Evolutionary conservation across 2,329 filamentous ascomycete genomes (phyloP).

Genomic region (Neocucurbitaria cava): DNA sequence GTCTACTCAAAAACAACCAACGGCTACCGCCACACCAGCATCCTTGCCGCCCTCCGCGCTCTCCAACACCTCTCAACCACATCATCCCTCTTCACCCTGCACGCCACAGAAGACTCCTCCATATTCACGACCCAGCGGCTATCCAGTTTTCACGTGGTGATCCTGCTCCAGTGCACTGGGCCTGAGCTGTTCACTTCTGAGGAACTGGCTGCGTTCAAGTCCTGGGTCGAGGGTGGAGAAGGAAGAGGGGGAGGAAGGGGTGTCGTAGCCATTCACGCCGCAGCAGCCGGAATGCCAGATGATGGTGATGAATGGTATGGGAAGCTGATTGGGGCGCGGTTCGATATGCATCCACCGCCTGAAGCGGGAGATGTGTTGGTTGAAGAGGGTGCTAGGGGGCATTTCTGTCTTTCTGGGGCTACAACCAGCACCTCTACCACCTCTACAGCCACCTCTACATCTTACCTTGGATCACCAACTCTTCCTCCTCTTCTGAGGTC

Average conservation of each 20-base stretch:
- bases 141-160: constrained; percentile 15
- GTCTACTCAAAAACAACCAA: constrained; percentile 39
- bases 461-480: too few relatives aligned
- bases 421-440: too few relatives aligned
- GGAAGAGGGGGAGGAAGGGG: constrained; percentile 31
- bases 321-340: constrained; percentile 31
- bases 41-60: constrained; percentile 23
- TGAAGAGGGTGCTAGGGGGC: constrained; percentile 4
- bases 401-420: background rate
- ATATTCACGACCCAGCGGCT: constrained; percentile 14
- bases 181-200: constrained; percentile 12
- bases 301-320: constrained; percentile 28
- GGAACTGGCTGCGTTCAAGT: constrained; percentile 22
- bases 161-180: constrained; percentile 26
- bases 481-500: background rate
- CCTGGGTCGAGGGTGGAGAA: constrained; percentile 26
- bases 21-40: constrained; percentile 37
- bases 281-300: constrained; percentile 32
- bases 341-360: constrained; percentile 34
- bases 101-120: constrained; percentile 27
- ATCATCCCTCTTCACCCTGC: constrained; percentile 14
- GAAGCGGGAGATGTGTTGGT: constrained; percentile 25
- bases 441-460: too few relatives aligned
- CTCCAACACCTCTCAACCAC: constrained; percentile 14
- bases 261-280: constrained; percentile 34